Conservation (phyloP, 2,329 filamentous ascomycete species). For the Phaeomoniella chlamydospora region DNA sequence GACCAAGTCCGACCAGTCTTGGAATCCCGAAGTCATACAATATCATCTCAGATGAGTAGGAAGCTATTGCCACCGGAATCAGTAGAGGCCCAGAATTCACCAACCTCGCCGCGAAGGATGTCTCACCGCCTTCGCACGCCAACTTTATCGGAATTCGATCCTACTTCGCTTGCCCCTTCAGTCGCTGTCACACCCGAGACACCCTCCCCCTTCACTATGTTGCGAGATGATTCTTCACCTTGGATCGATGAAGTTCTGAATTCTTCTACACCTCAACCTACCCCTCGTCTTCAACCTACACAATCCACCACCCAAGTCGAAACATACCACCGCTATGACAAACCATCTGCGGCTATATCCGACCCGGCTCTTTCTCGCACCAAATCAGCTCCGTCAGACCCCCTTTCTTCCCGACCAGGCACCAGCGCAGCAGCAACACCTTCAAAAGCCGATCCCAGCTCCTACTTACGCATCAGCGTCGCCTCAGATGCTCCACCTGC, state of each 20-base stretch:
- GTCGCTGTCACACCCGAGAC: not conserved
- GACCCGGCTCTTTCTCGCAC: not conserved
- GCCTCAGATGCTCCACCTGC: constrained; percentile 9
- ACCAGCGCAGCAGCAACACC: constrained; percentile 5
- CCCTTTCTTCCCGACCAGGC: not conserved
- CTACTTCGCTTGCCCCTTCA: not conserved
- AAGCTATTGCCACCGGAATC: not conserved
- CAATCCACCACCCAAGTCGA: not conserved
- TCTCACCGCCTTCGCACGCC: not conserved
- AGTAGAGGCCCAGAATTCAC: constrained; percentile 3
- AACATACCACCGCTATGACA: constrained; percentile 2
- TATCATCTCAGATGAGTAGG: not conserved
- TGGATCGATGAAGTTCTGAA: not conserved
- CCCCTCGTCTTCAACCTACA: not conserved
- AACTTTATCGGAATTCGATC: not conserved
- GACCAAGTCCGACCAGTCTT: constrained; percentile 6
- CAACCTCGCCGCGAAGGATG: constrained; percentile 4
- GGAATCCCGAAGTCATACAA: constrained; percentile 3
- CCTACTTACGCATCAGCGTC: constrained; percentile 5
- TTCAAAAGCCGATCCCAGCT: constrained; percentile 7
- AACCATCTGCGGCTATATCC: not conserved
- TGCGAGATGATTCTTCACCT: not conserved
- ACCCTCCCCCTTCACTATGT: not conserved
- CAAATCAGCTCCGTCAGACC: not conserved
- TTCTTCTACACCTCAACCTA: not conserved